Evolutionary conservation across 108 stramenopile species (phyloP), one percentile per base, ranked within the genome.

Genomic region (Nannochloropsis salina): DNA sequence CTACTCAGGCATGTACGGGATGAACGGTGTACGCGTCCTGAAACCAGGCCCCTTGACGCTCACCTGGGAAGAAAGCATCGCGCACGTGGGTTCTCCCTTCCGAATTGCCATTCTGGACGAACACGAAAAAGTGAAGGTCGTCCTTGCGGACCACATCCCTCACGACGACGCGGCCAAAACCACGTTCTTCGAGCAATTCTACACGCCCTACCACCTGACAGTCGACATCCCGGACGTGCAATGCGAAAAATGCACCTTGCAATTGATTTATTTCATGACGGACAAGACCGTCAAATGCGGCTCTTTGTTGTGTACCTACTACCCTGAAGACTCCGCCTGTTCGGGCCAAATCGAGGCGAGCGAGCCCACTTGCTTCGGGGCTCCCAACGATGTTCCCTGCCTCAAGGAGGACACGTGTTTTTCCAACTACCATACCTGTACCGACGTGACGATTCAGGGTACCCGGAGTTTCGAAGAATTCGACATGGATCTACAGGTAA

Each of bases 191-290:
- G 84, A 84, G 44, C 22, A n/a, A 0, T 51, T 45, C 74, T 84
- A 51, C 45, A 42, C 41, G 5, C 84, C 45, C 45, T 84, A 84
- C 9, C 45, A 42, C 45, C 44, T 84, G 47, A 51, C 84, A 45
- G 84, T 84, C 20, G 31, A 41, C 45, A 42, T 84, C 9, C 84
- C 84, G 22, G 74, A 84, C 47, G 84, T 84, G 9, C 45, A 47
- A 21, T 84, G 84, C 74, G 84, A 84, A 45, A 84, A 84, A 84
- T 84, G 84, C 74, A 51, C 84, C 20, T 45, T 84, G 74, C 84
- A 84, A 84, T 45, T 84, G 18, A 31, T 84, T n/a, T 84, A 84
- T 21, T 44, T 84, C 8, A 84, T 84, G 84, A 84, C 84, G n/a
- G 84, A 84, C 47, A 84, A 84, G 74, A 84, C 84, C 5, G 47